These are phyloP conservation scores for Infundibulicybe gibba DNA, from an alignment of 768 basidiomycete species.

Conservation along the genomic window DNA sequence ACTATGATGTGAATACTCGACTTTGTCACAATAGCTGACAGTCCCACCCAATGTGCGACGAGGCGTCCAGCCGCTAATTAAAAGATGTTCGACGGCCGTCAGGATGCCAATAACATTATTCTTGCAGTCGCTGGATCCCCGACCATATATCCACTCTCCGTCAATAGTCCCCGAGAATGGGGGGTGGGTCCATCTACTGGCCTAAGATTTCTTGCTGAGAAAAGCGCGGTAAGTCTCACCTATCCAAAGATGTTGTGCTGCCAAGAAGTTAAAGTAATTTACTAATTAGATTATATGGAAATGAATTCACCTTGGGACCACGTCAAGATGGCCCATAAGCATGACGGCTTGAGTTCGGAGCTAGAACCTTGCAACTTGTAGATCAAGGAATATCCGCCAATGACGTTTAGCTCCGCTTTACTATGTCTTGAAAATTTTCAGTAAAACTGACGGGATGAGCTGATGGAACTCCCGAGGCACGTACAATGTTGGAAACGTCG, in stretches of 20 bases:
- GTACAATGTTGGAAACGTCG: conserved; percentile 22
- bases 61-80: conserved; percentile 18
- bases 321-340: conserved; percentile 25
- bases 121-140: conserved; percentile 26
- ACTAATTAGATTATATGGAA: not conserved
- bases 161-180: conserved; percentile 23
- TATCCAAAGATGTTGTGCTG: conserved; percentile 19
- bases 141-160: conserved; percentile 24
- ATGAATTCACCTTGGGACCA: conserved; percentile 18
- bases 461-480: conserved; percentile 3
- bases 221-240: not conserved
- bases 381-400: conserved; percentile 21
- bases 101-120: conserved; percentile 27
- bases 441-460: not conserved
- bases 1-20: not conserved
- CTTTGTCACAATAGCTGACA: not conserved
- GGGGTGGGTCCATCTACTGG: conserved; percentile 20
- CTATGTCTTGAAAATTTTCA: conserved; percentile 13
- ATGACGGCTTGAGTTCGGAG: conserved; percentile 20
- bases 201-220: not conserved
- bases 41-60: conserved; percentile 18
- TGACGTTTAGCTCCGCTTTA: conserved; percentile 11
- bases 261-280: conserved; percentile 2
- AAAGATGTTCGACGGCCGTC: conserved; percentile 23
- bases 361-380: conserved; percentile 19